Evolutionary conservation across 1,284 basidiomycete genomes (phyloP), one percentile per base, ranked within the genome.

Genomic region (Microbotryum saponariae): DNA sequence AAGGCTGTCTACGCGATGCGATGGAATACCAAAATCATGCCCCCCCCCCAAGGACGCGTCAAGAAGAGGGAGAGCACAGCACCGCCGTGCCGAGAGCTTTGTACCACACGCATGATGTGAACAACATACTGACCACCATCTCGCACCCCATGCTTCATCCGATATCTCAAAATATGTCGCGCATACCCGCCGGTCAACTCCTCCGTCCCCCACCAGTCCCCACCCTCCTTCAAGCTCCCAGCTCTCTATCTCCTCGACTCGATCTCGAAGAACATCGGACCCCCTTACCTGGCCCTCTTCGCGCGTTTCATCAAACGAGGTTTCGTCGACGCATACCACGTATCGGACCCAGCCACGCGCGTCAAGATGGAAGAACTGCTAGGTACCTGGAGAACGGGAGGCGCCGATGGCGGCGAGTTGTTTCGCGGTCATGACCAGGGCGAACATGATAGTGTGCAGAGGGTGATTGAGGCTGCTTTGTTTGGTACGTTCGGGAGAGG

Each of bases 281-380:
- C 66, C 2, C 91, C 91, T 16, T 97, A 94, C 77, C 88, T 89
- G 29, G 83, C 84, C 63, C 82, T 71, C 48, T 72, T 73, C 27
- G 47, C 63, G 2, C 63, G 70, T 12, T 71, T 70, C 56, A 65
- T 73, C 61, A 70, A 72, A 42, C 67, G 71, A 25, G 78, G 92
- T 8, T 96, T 91, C 77, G 78, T 92, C 69, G 84, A 88, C 66
- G 85, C 91, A 33, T 94, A 96, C 76, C 81, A 67, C 52, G 44
- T 59, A 31, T 69, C 64, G 37, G 70, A 73, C 51, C 9, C 84
- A 47, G 77, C 78, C 45, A 94, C 89, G 8, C 85, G 87, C 65
- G 83, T 84, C 74, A 96, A 94, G 77, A 91, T 97, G 88, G 90
- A 93, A 73, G 92, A 97, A 76, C 90, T 97, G 85, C 82, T 96